Evolutionary conservation across 2,329 filamentous ascomycete genomes (phyloP).

Genomic region (Sporothrix curviconia): DNA sequence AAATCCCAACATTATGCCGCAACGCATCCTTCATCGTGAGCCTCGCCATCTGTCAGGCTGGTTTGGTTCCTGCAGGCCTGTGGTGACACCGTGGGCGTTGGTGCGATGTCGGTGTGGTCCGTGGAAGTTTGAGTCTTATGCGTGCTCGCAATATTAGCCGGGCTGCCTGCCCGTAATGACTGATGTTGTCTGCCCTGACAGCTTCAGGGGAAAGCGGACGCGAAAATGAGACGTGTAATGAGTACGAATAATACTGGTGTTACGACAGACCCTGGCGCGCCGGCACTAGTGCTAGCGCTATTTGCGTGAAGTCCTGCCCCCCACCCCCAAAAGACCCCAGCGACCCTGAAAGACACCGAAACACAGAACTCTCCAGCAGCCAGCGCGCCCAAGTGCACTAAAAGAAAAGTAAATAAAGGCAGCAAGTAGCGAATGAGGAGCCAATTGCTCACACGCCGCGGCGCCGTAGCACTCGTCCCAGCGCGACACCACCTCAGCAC

Average conservation of each 20-base stretch:
- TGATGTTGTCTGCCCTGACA: no score
- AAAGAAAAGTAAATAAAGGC: not conserved
- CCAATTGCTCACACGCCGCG: not conserved
- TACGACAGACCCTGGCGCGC: not conserved
- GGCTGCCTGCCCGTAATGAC: no score
- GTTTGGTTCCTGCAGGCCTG: constrained; percentile 6
- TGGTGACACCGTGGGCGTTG: no score
- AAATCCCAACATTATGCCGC: not conserved
- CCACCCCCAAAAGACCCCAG: not conserved
- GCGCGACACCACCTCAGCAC: not conserved
- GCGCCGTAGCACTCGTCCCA: no score
- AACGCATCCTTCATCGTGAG: not conserved
- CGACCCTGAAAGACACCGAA: not conserved
- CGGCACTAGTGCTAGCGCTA: constrained; percentile 3
- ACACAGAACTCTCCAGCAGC: not conserved
- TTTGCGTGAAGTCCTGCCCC: no score
- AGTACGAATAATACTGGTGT: not conserved
- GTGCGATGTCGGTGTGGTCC: no score
- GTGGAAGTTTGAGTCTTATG: no score
- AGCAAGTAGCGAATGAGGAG: not conserved
- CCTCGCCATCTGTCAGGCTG: not conserved
- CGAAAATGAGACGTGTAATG: not conserved
- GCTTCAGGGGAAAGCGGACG: not conserved
- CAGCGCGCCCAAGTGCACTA: no score
- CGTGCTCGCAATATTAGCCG: no score